phyloP scores from a whole-genome alignment of 2,329 filamentous ascomycete species.

The Plectosphaerella plurivora region DNA sequence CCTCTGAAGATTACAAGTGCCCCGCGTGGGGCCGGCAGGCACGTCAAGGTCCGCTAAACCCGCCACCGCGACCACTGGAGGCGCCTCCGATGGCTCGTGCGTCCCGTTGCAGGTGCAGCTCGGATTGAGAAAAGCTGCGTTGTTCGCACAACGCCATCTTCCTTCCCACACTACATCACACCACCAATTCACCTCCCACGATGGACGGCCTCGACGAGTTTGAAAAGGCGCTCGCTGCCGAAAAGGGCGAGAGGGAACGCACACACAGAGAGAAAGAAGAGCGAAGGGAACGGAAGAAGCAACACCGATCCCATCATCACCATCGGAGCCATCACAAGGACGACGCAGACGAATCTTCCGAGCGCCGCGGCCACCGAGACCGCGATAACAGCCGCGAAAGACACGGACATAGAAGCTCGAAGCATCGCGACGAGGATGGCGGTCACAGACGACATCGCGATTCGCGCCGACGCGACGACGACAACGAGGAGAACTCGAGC shows the following conservation, averaged over 20 bases:
- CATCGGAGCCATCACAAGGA: constrained; percentile 32
- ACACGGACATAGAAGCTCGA: constrained; percentile 8
- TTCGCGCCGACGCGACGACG: constrained; percentile 26
- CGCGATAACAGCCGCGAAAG: constrained; percentile 13
- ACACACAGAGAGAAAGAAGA: constrained; percentile 40
- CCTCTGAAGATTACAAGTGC: neutral
- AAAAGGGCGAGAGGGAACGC: constrained; percentile 50
- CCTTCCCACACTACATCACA: neutral
- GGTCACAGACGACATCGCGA: constrained; percentile 13
- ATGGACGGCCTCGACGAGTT: constrained; percentile 66
- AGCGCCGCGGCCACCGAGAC: constrained; percentile 22
- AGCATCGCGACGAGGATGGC: constrained; percentile 16
- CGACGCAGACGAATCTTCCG: constrained; percentile 9
- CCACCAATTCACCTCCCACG: neutral
- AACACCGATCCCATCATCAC: constrained; percentile 40
- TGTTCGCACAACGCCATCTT: neutral
- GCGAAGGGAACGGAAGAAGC: constrained; percentile 37
- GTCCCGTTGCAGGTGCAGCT: neutral
- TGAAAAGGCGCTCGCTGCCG: constrained; percentile 68
- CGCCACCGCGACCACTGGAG: too few species aligned
- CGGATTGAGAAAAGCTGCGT: neutral
- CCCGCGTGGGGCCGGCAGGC: constrained; percentile 1
- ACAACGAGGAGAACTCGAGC: constrained; percentile 49
- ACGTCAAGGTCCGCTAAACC: neutral
- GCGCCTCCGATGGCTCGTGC: too few species aligned